Percentiles rank a stretch among this genome's conserved stretches.
Conservation (phyloP, 768 basidiomycete genomes). For the Lyophyllum atratum region DNA sequence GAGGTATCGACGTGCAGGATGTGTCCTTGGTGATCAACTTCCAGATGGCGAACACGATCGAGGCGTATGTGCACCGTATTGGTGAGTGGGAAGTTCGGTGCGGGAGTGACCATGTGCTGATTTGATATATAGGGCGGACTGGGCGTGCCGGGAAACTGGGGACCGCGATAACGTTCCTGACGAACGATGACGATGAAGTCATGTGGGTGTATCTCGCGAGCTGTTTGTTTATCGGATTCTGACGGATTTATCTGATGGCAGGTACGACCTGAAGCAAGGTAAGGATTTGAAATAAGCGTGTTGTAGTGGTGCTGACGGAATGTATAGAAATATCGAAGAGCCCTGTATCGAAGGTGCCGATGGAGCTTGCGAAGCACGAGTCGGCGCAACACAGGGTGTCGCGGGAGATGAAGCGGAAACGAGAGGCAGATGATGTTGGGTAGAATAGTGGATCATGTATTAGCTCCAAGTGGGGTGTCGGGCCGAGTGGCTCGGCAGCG, state of each 20-base stretch:
- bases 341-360: conserved; percentile 86
- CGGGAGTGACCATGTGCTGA: conserved; percentile 3
- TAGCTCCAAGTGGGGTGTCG: background rate
- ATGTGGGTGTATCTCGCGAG: conserved; percentile 61
- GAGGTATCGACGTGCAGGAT: conserved; percentile 98
- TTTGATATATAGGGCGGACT: conserved; percentile 70
- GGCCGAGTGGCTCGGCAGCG: background rate
- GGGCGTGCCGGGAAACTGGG: conserved; percentile 98
- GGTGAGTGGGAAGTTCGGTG: conserved; percentile 44
- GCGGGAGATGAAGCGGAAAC: conserved; percentile 93
- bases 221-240: conserved; percentile 10
- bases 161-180: conserved; percentile 91
- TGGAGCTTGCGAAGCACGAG: conserved; percentile 89
- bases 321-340: conserved; percentile 87
- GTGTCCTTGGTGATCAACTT: conserved; percentile 96
- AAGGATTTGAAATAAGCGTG: conserved; percentile 18
- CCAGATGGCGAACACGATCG: conserved; percentile 96
- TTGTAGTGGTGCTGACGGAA: conserved; percentile 9
- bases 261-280: conserved; percentile 97
- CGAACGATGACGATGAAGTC: conserved; percentile 95
- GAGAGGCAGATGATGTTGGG: conserved; percentile 78
- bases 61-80: conserved; percentile 97
- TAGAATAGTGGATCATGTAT: conserved; percentile 19
- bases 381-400: conserved; percentile 90
- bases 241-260: conserved; percentile 30